These are phyloP conservation scores for Boletales sp. DNA, from an alignment of 768 basidiomycete species.

Conservation along the genomic window DNA sequence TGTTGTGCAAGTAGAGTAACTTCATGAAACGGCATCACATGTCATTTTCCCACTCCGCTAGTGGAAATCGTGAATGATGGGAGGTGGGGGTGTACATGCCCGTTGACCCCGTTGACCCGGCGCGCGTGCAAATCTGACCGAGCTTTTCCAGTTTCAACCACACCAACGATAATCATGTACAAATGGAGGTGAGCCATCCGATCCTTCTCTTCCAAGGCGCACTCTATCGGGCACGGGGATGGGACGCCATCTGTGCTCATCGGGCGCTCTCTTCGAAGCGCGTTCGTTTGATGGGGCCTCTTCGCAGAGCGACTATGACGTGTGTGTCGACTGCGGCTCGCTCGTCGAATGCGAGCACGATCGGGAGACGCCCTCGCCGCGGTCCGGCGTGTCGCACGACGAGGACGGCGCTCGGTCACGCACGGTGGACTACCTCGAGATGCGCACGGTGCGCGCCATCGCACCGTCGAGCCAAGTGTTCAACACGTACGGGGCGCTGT, in stretches of 20 bases:
- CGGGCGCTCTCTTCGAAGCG: background rate
- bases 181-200: constrained; percentile 57
- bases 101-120: background rate
- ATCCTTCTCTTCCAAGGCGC: constrained; percentile 15
- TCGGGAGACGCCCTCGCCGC: constrained; percentile 16
- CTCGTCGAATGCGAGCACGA: constrained; percentile 69
- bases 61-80: background rate
- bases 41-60: background rate
- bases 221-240: constrained; percentile 15
- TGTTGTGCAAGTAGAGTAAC: constrained; percentile 6
- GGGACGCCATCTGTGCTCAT: background rate
- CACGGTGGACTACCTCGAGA: constrained; percentile 51
- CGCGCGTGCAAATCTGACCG: constrained; percentile 12
- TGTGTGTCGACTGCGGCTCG: constrained; percentile 71
- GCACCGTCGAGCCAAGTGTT: constrained; percentile 55
- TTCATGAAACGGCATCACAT: constrained; percentile 1
- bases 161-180: constrained; percentile 60
- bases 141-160: constrained; percentile 64
- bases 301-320: constrained; percentile 64
- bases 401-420: background rate
- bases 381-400: constrained; percentile 12
- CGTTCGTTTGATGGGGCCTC: constrained; percentile 4
- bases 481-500: constrained; percentile 72
- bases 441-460: constrained; percentile 59
- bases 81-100: background rate